Evolutionary conservation across 768 basidiomycete genomes (phyloP).

Genomic region (Auriculariales sp.): DNA sequence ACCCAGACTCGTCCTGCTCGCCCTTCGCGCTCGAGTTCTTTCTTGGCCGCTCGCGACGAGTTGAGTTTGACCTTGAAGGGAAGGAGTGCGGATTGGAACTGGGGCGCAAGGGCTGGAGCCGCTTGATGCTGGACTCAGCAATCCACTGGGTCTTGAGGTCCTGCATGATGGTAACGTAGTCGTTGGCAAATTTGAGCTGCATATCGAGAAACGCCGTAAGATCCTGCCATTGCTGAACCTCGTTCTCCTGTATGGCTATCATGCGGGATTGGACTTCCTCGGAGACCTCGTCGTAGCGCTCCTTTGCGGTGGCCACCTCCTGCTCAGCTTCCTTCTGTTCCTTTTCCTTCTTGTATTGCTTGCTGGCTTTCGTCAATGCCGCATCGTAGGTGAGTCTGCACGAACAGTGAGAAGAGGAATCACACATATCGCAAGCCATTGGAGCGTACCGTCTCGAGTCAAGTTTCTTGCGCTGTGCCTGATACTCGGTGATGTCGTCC

Average conservation of each 20-base stretch:
- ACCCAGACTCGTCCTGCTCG: constrained; percentile 13
- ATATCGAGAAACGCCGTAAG: constrained; percentile 57
- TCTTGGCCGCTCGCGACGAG: constrained; percentile 19
- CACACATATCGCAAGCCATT: neutral
- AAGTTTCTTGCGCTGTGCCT: constrained; percentile 66
- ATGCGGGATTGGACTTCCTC: constrained; percentile 77
- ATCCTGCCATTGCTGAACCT: constrained; percentile 55
- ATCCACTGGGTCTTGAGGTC: constrained; percentile 59
- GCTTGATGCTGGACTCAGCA: constrained; percentile 33
- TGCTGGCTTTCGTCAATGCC: constrained; percentile 53
- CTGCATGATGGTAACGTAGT: constrained; percentile 57
- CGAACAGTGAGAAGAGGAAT: neutral
- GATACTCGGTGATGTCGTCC: constrained; percentile 75
- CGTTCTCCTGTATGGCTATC: constrained; percentile 66
- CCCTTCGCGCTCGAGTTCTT: constrained; percentile 15
- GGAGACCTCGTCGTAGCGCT: constrained; percentile 73
- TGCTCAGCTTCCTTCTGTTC: constrained; percentile 65
- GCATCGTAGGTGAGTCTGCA: constrained; percentile 64
- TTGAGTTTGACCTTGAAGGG: constrained; percentile 15
- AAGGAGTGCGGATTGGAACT: constrained; percentile 10
- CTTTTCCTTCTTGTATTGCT: constrained; percentile 61
- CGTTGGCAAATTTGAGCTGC: constrained; percentile 58
- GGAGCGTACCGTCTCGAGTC: constrained; percentile 60
- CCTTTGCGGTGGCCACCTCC: constrained; percentile 54
- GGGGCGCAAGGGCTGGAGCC: constrained; percentile 13